Evolutionary conservation across 352 stramenopile genomes (phyloP).

Genomic region (Phytophthora citrophthora): DNA sequence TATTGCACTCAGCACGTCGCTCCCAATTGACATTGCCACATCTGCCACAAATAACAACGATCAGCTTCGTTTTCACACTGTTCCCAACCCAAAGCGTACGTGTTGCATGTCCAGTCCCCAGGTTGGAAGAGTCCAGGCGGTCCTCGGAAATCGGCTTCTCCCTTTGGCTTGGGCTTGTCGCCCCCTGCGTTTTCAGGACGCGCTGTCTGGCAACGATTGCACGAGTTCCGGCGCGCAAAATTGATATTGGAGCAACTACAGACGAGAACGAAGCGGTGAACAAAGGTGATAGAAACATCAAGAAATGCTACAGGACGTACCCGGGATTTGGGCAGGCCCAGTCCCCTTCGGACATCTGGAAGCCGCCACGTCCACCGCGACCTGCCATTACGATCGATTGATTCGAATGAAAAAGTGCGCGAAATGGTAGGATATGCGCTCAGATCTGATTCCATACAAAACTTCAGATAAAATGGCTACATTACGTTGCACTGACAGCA

Average conservation of each 20-base stretch:
- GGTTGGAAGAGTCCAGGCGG: conserved; percentile 81
- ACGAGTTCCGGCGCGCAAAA: conserved; percentile 79
- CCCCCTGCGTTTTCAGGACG: conserved; percentile 51
- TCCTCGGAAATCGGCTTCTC: conserved; percentile 48
- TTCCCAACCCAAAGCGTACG: conserved; percentile 43
- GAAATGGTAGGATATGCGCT: conserved; percentile 6
- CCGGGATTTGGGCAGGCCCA: conserved; percentile 85
- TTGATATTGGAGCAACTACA: conserved; percentile 85
- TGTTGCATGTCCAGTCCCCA: conserved; percentile 83
- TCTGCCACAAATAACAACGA: conserved; percentile 30
- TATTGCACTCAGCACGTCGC: conserved; percentile 85
- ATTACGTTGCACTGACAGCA: conserved; percentile 15
- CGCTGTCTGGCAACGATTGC: conserved; percentile 83
- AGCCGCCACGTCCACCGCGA: conserved; percentile 45
- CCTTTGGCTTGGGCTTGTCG: conserved; percentile 33
- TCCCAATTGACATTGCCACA: conserved; percentile 91
- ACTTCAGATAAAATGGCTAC: conserved; percentile 19
- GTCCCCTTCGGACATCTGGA: conserved; percentile 71
- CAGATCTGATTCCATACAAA: conserved; percentile 47
- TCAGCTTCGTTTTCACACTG: conserved; percentile 1
- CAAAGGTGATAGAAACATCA: not conserved
- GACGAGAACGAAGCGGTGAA: conserved; percentile 2
- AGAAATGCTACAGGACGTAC: conserved; percentile 29
- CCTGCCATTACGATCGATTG: conserved; percentile 39
- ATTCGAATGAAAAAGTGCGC: conserved; percentile 19